A percentile compares a stretch with the other conserved stretches of the same genome.
Evolutionary conservation across 2,329 filamentous ascomycete species (phyloP).

Genomic region (Elsinoe perseae): DNA sequence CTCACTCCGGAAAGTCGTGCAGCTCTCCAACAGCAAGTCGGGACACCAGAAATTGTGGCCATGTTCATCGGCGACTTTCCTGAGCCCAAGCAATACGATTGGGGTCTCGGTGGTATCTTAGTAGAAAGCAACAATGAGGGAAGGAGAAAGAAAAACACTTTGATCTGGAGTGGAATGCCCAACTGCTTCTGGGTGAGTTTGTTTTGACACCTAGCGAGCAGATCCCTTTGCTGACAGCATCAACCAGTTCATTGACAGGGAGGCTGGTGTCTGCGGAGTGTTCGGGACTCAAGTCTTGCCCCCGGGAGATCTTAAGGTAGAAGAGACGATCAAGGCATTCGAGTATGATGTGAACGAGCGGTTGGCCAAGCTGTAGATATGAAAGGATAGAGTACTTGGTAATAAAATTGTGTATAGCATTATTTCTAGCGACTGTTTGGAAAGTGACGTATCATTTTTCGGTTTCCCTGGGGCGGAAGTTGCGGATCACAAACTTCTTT

Average conservation of each 20-base stretch:
- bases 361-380: conserved; percentile 3
- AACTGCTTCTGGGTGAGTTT: conserved; percentile 41
- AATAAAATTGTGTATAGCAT: too few relatives aligned
- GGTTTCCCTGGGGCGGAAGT: neutral
- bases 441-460: neutral
- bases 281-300: conserved; percentile 40
- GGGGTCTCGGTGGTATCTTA: conserved; percentile 39
- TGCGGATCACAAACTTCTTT: neutral
- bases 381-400: neutral
- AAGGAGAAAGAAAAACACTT: conserved; percentile 33
- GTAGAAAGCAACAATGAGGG: conserved; percentile 33
- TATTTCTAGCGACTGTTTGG: too few relatives aligned
- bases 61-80: conserved; percentile 32
- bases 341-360: conserved; percentile 37
- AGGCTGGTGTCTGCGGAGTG: conserved; percentile 35
- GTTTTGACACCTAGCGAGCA: neutral
- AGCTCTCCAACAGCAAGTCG: conserved; percentile 26
- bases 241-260: conserved; percentile 29
- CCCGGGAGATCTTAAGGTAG: conserved; percentile 33
- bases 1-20: conserved; percentile 28
- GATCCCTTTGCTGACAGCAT: neutral
- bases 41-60: conserved; percentile 26
- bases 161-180: conserved; percentile 41
- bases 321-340: conserved; percentile 31
- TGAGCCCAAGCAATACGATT: conserved; percentile 25